phyloP scores from a whole-genome alignment of 768 basidiomycete species.

The Kwoniella europaea region DNA sequence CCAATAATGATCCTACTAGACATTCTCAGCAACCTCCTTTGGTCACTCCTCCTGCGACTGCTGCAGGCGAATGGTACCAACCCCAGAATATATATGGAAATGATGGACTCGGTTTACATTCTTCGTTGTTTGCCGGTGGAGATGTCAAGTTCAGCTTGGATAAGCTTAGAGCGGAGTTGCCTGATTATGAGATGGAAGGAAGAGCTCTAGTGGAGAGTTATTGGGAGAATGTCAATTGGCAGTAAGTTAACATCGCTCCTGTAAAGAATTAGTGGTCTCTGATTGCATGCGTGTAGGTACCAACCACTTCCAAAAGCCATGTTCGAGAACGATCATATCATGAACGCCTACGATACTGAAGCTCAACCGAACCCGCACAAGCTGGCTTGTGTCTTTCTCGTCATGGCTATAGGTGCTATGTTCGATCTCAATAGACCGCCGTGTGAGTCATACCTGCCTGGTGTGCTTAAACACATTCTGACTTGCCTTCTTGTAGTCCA shows the following conservation, averaged over 20 bases:
- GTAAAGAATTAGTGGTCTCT: not conserved
- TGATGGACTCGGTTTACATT: conserved; percentile 15
- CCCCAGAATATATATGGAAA: not conserved
- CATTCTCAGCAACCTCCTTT: conserved; percentile 1
- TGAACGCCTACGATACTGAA: conserved; percentile 46
- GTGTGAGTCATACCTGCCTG: conserved; percentile 34
- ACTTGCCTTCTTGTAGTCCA: conserved; percentile 33
- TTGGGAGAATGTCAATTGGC: conserved; percentile 58
- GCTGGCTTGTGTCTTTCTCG: conserved; percentile 55
- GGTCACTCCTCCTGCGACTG: conserved; percentile 34
- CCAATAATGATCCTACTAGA: not conserved
- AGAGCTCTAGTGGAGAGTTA: conserved; percentile 45
- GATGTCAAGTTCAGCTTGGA: conserved; percentile 31
- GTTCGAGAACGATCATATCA: conserved; percentile 51
- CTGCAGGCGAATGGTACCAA: conserved; percentile 12
- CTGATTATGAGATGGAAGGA: conserved; percentile 52
- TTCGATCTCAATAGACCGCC: conserved; percentile 53
- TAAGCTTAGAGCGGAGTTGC: conserved; percentile 40
- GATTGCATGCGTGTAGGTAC: conserved; percentile 30
- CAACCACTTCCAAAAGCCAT: conserved; percentile 44
- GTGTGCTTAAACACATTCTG: not conserved
- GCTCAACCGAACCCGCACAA: conserved; percentile 50
- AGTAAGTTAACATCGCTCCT: conserved; percentile 38
- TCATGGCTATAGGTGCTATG: conserved; percentile 55
- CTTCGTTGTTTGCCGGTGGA: conserved; percentile 27